These are phyloP conservation scores for Achlya hypogyna DNA, from an alignment of 352 stramenopile species.

Conservation along the genomic window DNA sequence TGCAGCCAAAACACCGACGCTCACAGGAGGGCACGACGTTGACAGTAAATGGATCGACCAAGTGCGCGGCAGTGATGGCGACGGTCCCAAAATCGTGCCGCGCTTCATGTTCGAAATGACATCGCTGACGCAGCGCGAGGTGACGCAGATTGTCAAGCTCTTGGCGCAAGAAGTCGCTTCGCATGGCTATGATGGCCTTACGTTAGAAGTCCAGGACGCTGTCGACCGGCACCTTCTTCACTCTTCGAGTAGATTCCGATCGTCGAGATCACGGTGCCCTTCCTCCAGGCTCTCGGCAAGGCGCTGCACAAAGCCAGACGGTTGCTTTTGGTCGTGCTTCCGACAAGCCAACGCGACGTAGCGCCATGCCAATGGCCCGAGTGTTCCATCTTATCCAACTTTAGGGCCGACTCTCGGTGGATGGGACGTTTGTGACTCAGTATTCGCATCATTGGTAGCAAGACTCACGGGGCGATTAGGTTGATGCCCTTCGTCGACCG, in stretches of 20 bases:
- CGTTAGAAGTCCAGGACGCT: slow-evolving; percentile 36
- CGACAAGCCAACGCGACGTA: slow-evolving; percentile 45
- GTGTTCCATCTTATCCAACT: no score
- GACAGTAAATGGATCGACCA: slow-evolving; percentile 45
- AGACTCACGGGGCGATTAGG: neutral
- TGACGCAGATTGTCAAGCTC: slow-evolving; percentile 42
- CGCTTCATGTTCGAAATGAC: slow-evolving; percentile 77
- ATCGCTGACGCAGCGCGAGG: slow-evolving; percentile 35
- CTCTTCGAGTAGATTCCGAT: slow-evolving; percentile 36
- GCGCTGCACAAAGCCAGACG: slow-evolving; percentile 39
- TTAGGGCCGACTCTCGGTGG: slow-evolving; percentile 5
- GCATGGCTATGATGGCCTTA: slow-evolving; percentile 55
- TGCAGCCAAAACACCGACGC: slow-evolving; percentile 31
- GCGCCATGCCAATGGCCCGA: no score
- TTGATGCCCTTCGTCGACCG: slow-evolving; percentile 57
- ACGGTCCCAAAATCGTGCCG: slow-evolving; percentile 45
- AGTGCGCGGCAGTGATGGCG: slow-evolving; percentile 21
- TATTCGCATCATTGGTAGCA: neutral
- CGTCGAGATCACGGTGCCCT: slow-evolving; percentile 41
- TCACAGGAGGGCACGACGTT: slow-evolving; percentile 68
- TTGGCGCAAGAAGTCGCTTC: slow-evolving; percentile 34
- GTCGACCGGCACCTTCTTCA: neutral
- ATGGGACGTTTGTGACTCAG: neutral
- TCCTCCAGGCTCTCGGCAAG: slow-evolving; percentile 45
- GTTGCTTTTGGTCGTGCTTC: slow-evolving; percentile 56